These are phyloP conservation scores for Backusella liffmaniae DNA, from an alignment of 192 early-diverging fungal genomes.

Conservation along the genomic window DNA sequence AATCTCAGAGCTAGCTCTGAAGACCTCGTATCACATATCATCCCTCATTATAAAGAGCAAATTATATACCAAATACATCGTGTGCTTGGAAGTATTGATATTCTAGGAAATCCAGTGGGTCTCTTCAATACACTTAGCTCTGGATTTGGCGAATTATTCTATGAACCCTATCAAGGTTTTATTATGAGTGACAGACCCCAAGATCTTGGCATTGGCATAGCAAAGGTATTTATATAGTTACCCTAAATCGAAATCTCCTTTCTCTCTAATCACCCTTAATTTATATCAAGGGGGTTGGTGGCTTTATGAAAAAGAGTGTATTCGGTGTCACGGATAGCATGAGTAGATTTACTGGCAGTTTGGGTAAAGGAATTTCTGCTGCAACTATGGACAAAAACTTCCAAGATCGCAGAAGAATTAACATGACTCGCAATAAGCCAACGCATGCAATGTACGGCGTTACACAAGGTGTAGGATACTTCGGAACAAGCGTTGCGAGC, in stretches of 20 bases:
- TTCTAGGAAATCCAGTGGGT: slow-evolving; percentile 84
- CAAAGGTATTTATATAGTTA: slow-evolving; percentile 41
- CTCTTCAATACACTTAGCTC: slow-evolving; percentile 85
- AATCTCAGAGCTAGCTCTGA: slow-evolving; percentile 70
- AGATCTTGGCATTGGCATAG: slow-evolving; percentile 83
- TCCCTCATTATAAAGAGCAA: slow-evolving; percentile 76
- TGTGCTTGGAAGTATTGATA: slow-evolving; percentile 79
- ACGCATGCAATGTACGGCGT: slow-evolving; percentile 83
- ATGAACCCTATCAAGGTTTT: slow-evolving; percentile 89
- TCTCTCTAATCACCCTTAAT: neutral
- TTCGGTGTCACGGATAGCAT: slow-evolving; percentile 87
- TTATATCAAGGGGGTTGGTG: slow-evolving; percentile 50
- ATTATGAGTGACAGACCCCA: slow-evolving; percentile 83
- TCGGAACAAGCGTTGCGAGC: slow-evolving; percentile 72
- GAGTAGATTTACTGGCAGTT: slow-evolving; percentile 80
- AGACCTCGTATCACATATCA: slow-evolving; percentile 66
- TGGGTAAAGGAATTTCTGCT: slow-evolving; percentile 84
- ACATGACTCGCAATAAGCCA: slow-evolving; percentile 73
- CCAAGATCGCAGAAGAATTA: slow-evolving; percentile 70
- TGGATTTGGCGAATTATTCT: slow-evolving; percentile 87
- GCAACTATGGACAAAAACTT: slow-evolving; percentile 84
- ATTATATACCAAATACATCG: slow-evolving; percentile 71
- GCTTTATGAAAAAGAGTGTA: slow-evolving; percentile 79
- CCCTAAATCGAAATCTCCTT: neutral
- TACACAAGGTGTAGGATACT: slow-evolving; percentile 72